Conservation (phyloP, 371 early-diverging fungal genomes). For the Apophysomyces trapeziformis region DNA sequence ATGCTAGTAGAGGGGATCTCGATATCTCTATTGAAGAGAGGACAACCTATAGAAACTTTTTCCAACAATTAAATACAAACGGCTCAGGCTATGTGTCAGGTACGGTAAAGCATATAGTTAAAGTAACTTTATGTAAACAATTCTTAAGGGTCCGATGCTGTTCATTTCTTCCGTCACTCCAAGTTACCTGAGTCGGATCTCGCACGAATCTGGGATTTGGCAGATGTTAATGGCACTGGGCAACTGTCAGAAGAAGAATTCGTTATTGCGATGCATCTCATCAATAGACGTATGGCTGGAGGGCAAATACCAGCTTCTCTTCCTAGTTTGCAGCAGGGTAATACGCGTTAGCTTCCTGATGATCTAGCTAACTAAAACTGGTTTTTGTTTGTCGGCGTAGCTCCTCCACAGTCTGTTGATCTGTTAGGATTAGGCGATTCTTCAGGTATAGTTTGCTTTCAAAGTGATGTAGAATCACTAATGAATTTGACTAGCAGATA, state of each 20-base stretch:
- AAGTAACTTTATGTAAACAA: not conserved
- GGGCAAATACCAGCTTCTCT: constrained; percentile 42
- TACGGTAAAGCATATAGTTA: not conserved
- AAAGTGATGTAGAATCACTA: not conserved
- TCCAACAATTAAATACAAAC: constrained; percentile 36
- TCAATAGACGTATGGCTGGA: constrained; percentile 55
- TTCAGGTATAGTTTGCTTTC: constrained; percentile 8
- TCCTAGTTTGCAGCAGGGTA: constrained; percentile 16
- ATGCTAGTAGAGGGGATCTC: constrained; percentile 16
- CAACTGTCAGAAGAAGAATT: constrained; percentile 54
- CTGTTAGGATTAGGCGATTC: constrained; percentile 29
- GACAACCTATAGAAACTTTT: constrained; percentile 33
- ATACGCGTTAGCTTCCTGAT: constrained; percentile 6
- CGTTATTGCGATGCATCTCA: constrained; percentile 67
- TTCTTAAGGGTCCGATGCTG: constrained; percentile 67
- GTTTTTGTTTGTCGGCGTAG: not conserved
- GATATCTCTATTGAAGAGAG: constrained; percentile 39
- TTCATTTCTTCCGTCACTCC: constrained; percentile 77
- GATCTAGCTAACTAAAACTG: not conserved
- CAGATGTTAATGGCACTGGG: constrained; percentile 53
- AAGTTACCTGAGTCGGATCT: constrained; percentile 67
- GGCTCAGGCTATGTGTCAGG: constrained; percentile 39
- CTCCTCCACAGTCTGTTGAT: constrained; percentile 19
- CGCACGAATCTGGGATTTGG: constrained; percentile 77
- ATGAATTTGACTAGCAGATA: not conserved